Base-by-base conservation (phyloP, 2,329 filamentous ascomycete genomes). In the Penicillium sp. region DNA sequence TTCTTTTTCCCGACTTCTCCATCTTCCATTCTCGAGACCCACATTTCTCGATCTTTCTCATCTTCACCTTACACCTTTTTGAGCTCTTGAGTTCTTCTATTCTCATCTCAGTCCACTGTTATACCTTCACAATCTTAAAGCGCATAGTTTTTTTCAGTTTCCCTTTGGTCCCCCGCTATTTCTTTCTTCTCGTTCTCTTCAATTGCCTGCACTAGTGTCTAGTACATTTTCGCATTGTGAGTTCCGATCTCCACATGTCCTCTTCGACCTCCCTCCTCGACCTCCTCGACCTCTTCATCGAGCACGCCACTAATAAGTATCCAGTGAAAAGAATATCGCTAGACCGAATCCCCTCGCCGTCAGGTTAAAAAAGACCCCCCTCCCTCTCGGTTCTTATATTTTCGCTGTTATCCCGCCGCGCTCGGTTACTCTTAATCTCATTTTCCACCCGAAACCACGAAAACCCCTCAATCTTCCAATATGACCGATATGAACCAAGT, bases 401-500 rank as follows among this genome's bases (percentile, higher is more conserved):
- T 18, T 48, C 43, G 34, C 52, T 34, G 43, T 39, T 24, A 44
- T 49, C 27, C 42, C 47, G 34, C 52, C 47, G 43, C 34, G 27
- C 48, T 49, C 55, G 56, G 51, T 55, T 56, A 63, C 55, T 51
- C 58, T 59, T 59, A 36, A 57, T 58, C 52, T 44, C 43, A 44
- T 56, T 49, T 54, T 49, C 50, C 52, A 49, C 54, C 52, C 54
- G 58, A 42, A 49, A 29, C 34, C 45, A 21, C 51, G 45, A 34
- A 54, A 49, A 54, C 44, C 56, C 56, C 47, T 54, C 50, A 47
- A 48, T 58, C 44, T 56, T 52, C 60, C 67, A 64, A 59, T 58
- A 76, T 76, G 73, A 68, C 72, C 67, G 73, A 75, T 62, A 70
- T 72, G 56, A 69, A 69, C 52, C 72, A 75, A 58, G 63, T 69